Evolutionary conservation across 208 protist species (phyloP).

Genomic region (Crithidia thermophila): DNA sequence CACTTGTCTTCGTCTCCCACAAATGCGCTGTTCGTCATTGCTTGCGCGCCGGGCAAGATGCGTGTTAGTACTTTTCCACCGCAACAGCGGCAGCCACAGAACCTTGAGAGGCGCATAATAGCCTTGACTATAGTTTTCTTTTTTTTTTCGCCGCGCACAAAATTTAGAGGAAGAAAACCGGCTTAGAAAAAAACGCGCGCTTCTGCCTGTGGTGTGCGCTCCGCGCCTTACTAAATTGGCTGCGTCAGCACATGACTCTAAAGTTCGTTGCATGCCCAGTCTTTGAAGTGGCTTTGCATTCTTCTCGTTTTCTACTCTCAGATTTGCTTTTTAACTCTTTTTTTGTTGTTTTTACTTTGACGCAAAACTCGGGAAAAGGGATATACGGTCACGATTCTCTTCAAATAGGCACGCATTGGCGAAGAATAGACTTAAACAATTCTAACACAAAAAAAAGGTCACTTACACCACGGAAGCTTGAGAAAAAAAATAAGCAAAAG

Average conservation of each 20-base stretch:
- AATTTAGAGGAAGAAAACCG: background rate
- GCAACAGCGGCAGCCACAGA: no score
- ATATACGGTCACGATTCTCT: background rate
- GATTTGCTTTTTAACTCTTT: background rate
- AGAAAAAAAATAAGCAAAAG: conserved; percentile 10
- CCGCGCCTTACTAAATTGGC: background rate
- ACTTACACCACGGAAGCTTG: background rate
- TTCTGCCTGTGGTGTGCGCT: conserved; percentile 1
- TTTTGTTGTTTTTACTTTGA: background rate
- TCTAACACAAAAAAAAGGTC: background rate
- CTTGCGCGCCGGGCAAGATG: no score
- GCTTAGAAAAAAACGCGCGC: background rate
- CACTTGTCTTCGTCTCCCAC: no score
- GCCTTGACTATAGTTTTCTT: background rate
- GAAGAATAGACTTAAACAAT: background rate
- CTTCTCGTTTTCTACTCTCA: no score
- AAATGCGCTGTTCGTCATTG: no score
- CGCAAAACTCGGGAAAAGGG: background rate
- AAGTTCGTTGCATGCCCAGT: no score
- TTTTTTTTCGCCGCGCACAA: background rate
- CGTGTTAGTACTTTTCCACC: no score
- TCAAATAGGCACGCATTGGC: background rate
- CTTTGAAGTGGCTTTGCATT: no score
- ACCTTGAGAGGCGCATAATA: no score
- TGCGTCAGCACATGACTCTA: conserved; percentile 1